Conservation (phyloP, 805 yeast genomes). For the Saccharomycopsis vini region DNA sequence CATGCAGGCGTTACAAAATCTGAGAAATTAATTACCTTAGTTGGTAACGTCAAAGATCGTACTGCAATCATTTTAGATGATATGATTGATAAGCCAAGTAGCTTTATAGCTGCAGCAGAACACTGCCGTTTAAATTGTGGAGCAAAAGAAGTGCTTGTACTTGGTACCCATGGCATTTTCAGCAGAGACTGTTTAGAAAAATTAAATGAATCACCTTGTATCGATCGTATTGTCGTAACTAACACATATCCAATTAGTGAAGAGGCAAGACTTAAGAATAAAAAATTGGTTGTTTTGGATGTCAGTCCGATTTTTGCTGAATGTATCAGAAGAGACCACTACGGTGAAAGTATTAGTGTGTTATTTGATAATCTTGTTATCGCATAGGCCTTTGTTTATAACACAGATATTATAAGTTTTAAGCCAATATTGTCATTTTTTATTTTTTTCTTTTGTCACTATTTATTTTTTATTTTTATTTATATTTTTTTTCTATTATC, state of each 20-base stretch:
- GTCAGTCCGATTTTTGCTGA: constrained; percentile 95
- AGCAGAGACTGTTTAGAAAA: constrained; percentile 78
- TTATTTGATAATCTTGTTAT: constrained; percentile 78
- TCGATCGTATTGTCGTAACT: constrained; percentile 89
- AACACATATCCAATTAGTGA: constrained; percentile 87
- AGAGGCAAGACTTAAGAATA: constrained; percentile 45
- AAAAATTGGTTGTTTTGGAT: constrained; percentile 79
- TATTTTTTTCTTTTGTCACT: background rate
- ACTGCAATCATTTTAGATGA: constrained; percentile 94
- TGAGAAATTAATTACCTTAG: constrained; percentile 89
- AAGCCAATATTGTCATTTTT: too few species aligned
- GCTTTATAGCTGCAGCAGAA: constrained; percentile 96
- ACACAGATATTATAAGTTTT: too few species aligned
- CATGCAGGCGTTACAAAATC: constrained; percentile 32
- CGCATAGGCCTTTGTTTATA: constrained; percentile 18
- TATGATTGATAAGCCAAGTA: constrained; percentile 91
- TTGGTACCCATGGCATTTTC: constrained; percentile 95
- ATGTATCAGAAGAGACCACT: constrained; percentile 97
- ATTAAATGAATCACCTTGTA: constrained; percentile 67
- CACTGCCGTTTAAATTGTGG: constrained; percentile 95
- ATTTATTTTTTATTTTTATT: too few species aligned
- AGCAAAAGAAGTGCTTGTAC: constrained; percentile 79
- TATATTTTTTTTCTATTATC: too few species aligned
- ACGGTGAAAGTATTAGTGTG: constrained; percentile 93
- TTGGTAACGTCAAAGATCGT: constrained; percentile 88